Base-by-base conservation (phyloP, 257 asterid species). In the Nicotiana noctiflora region DNA sequence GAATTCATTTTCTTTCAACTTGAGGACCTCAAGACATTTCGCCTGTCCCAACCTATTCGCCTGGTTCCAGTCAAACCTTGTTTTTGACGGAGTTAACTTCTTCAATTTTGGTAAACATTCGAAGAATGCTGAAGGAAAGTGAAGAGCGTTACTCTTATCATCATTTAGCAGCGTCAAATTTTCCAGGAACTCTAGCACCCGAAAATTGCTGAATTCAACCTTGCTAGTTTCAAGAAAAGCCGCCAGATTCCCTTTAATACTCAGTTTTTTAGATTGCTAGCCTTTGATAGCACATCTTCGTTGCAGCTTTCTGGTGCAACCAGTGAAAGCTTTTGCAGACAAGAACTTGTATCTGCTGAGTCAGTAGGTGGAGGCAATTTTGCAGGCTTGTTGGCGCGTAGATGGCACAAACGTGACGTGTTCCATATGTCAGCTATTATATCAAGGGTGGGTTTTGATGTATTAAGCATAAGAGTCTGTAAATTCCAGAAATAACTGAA, bases 291-390 rank as follows among this genome's bases (percentile, higher is more conserved):
- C 17, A 91, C 87, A 18, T 89, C 92, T 17, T 79, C 86, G 0
- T 87, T 88, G 88, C 93, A 89, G 67, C 92, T 86, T 8, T 89
- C 94, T 0, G 93, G 93, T 2, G 97, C 81, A 59, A 92, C 82
- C 6, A 86, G 79, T 0, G 89, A 86, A n/a, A 91, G 90, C 7
- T 94, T 92, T 84, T 89, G 95, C 8, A 92, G 56, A 79, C 27
- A 53, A 72, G 68, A 8, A 68, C 91, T 31, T 85, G 87, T 51
- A 32, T 25, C 27, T 25, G 27, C 1, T 25, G 37, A 32, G 63
- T 86, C 56, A 57, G 60, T 81, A 7, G 89, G 87, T 19, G 86
- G 63, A 0, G 86, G 85, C 64, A 90, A 59, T 25, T 85, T 12
- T 8, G 90, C 88, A 21, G 89, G 85, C n/a, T 90, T 88, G 27